These are phyloP conservation scores for Xanthoconium stramineum DNA, from an alignment of 768 basidiomycete genomes.

Conservation along the genomic window DNA sequence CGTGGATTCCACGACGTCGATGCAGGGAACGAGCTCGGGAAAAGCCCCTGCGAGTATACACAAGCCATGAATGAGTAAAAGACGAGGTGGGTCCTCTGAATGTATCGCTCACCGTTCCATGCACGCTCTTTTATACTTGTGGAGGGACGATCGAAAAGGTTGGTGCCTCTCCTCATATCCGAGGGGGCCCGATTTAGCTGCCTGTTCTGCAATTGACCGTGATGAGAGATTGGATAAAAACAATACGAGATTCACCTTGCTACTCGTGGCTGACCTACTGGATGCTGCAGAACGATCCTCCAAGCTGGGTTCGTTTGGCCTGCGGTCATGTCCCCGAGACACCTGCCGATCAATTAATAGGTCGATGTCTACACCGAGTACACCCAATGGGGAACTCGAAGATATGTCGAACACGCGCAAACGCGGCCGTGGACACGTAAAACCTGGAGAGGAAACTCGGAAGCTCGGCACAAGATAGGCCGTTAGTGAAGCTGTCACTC, in stretches of 20 bases:
- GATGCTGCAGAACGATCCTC: slow-evolving; percentile 1
- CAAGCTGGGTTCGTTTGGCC: slow-evolving; percentile 14
- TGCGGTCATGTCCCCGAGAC: neutral
- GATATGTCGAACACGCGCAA: slow-evolving; percentile 5
- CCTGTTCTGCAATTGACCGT: slow-evolving; percentile 2
- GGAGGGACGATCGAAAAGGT: neutral
- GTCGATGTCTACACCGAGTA: slow-evolving; percentile 1
- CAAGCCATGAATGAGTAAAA: slow-evolving; percentile 1
- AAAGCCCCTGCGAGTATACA: slow-evolving; percentile 9
- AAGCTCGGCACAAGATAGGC: neutral
- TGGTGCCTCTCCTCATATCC: slow-evolving; percentile 2
- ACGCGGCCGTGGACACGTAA: neutral
- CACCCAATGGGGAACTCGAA: slow-evolving; percentile 1
- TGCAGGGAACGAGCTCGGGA: slow-evolving; percentile 28
- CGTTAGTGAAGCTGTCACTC: neutral
- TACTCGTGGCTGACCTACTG: slow-evolving; percentile 1
- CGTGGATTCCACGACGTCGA: slow-evolving; percentile 32
- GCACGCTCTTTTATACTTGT: slow-evolving; percentile 16
- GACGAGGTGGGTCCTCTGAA: slow-evolving; percentile 3
- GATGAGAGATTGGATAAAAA: slow-evolving; percentile 8
- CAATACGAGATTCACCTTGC: neutral
- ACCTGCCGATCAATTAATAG: slow-evolving; percentile 11
- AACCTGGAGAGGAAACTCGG: neutral
- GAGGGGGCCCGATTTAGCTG: neutral
- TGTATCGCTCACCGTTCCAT: slow-evolving; percentile 10